These are phyloP conservation scores for Hymenoscyphus albidus DNA, from an alignment of 2,329 filamentous ascomycete species.

Conservation along the genomic window DNA sequence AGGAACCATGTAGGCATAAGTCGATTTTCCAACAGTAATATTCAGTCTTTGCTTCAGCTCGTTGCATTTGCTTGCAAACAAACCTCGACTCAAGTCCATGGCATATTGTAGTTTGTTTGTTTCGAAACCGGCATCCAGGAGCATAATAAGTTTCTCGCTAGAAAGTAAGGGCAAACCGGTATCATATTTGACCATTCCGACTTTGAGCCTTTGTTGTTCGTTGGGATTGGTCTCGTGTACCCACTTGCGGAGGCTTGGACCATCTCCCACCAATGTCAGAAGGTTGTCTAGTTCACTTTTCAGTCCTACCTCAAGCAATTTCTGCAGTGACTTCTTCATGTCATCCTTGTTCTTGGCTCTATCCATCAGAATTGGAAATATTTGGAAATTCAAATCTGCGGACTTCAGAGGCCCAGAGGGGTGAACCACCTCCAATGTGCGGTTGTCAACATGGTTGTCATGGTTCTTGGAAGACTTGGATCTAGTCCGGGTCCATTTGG, in stretches of 20 bases:
- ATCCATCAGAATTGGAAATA: conserved; percentile 64
- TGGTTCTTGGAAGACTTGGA: background rate
- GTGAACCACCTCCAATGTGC: conserved; percentile 62
- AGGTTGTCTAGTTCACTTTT: conserved; percentile 50
- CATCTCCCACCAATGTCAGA: conserved; percentile 47
- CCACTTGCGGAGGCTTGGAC: conserved; percentile 52
- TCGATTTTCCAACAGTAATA: conserved; percentile 57
- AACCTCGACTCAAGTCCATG: conserved; percentile 40
- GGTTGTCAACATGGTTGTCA: conserved; percentile 44
- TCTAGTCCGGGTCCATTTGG: conserved; percentile 53
- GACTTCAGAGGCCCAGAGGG: conserved; percentile 45
- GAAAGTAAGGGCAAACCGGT: conserved; percentile 23
- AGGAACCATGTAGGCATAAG: conserved; percentile 62
- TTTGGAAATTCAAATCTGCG: conserved; percentile 61
- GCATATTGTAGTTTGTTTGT: conserved; percentile 47
- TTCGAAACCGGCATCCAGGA: conserved; percentile 60
- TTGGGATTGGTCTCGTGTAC: conserved; percentile 44
- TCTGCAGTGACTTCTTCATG: conserved; percentile 48
- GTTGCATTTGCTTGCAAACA: conserved; percentile 24
- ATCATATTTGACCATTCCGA: conserved; percentile 22
- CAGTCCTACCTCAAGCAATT: conserved; percentile 49
- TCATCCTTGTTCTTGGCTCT: conserved; percentile 44
- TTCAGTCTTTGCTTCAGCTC: conserved; percentile 51
- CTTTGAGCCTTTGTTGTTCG: conserved; percentile 35
- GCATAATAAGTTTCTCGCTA: conserved; percentile 49